Base-by-base conservation (phyloP, 139 green algal species). In the Auxenochlorella protothecoides region DNA sequence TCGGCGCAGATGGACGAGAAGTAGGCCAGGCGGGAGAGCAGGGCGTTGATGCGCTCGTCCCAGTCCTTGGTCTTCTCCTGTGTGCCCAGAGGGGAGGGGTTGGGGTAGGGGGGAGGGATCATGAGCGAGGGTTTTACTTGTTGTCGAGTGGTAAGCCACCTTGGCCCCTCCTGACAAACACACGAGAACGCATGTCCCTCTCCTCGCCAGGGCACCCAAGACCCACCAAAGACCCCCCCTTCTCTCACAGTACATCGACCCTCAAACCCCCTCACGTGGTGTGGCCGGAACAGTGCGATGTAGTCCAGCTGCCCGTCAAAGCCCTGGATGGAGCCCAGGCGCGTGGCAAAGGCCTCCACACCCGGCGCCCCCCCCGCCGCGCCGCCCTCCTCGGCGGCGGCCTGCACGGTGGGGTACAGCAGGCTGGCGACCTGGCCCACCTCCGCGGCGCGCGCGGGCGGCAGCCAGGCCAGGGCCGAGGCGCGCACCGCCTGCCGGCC, bases 251-350 rank as follows among this genome's bases (percentile, higher is more conserved):
- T 44, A 44, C 27, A 44, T 44, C 27, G 27, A 44, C 27, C 27
- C 27, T 44, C 27, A 44, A 44, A 63, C 9, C 11, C 59, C 4
- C 64, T 27, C 53, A 77, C 72, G 67, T 74, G 57, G 59, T 71
- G 14, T 0, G 84, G 83, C 13, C 71, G 68, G 76, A 88, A 87
- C 9, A 55, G 67, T 8, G 80, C 77, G 53, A 92, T 51, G n/a
- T 74, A 77, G 15, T 92, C 87, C 55, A 92, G 76, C 81, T 92
- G 87, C 4, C 72, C 76, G 8, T 83, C 79, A 65, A 75, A 81
- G 27, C 57, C 76, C 5, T 6, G 11, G 5, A 76, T 61, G 67
- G 63, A 71, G 44, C 76, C 71, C 68, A 83, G 59, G 59, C 68
- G 67, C 8, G 73, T 53, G 0, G 63, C 69, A 68, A 82, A 76